A percentile compares a stretch with the other conserved stretches of the same genome.
Evolutionary conservation across 1,139 yeast genomes (phyloP).

Genomic region (Ogataea hybrid): DNA sequence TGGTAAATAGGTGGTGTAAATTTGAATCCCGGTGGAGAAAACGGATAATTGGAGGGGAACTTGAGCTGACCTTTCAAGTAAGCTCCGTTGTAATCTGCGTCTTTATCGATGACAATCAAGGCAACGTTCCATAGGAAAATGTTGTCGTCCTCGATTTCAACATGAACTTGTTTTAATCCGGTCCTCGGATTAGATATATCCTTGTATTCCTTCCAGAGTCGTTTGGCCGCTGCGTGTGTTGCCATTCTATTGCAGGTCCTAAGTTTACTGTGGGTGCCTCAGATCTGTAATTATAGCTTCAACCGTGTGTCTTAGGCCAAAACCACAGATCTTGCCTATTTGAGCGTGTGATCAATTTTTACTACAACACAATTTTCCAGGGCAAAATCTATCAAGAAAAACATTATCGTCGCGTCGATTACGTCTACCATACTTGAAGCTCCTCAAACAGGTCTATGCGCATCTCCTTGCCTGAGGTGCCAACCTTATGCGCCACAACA

Average conservation of each 20-base stretch:
- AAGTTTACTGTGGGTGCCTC: neutral
- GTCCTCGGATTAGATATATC: constrained; percentile 93
- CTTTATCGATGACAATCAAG: constrained; percentile 87
- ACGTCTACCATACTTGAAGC: constrained; percentile 37
- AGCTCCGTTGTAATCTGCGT: constrained; percentile 91
- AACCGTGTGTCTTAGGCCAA: constrained; percentile 3
- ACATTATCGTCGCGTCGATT: constrained; percentile 9
- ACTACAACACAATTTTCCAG: constrained; percentile 7
- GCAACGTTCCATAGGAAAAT: constrained; percentile 93
- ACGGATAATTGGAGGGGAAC: constrained; percentile 91
- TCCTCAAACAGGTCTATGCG: constrained; percentile 49
- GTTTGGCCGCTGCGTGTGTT: constrained; percentile 54
- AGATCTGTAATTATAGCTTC: neutral
- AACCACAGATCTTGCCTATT: constrained; percentile 8
- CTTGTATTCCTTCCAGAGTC: constrained; percentile 88
- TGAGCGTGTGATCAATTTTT: constrained; percentile 14
- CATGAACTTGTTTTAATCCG: constrained; percentile 85
- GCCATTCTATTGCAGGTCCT: constrained; percentile 7
- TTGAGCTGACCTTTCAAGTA: constrained; percentile 91
- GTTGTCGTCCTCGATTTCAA: constrained; percentile 85
- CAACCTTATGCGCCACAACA: constrained; percentile 34
- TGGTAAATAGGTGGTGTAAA: constrained; percentile 95
- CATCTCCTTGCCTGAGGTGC: constrained; percentile 15
- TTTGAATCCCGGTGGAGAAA: constrained; percentile 89
- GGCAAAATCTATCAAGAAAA: constrained; percentile 6